Conservation (phyloP, 2,329 filamentous ascomycete genomes). For the Clarireedia monteithiana region DNA sequence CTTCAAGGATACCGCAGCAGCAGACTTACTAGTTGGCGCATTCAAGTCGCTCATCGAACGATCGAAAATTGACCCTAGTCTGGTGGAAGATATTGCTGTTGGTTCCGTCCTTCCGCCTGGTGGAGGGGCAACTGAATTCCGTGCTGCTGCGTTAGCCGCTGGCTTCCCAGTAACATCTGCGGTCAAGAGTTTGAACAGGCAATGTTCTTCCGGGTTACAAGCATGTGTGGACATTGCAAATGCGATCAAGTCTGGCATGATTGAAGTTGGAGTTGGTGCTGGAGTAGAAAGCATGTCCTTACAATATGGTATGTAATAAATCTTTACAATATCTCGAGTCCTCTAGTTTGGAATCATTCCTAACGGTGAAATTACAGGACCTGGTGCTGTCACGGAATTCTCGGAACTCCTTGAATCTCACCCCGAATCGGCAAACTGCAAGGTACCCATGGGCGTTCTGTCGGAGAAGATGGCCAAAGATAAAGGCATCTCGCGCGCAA, state of each 20-base stretch:
- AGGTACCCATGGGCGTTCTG: slow-evolving; percentile 90
- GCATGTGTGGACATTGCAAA: slow-evolving; percentile 92
- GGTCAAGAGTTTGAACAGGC: slow-evolving; percentile 84
- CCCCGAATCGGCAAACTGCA: slow-evolving; percentile 85
- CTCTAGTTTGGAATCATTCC: neutral
- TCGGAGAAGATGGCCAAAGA: slow-evolving; percentile 94
- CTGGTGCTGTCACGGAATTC: slow-evolving; percentile 84
- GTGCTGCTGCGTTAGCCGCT: slow-evolving; percentile 81
- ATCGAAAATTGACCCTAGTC: slow-evolving; percentile 77
- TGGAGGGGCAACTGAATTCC: slow-evolving; percentile 93
- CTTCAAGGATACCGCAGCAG: slow-evolving; percentile 88
- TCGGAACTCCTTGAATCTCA: slow-evolving; percentile 78
- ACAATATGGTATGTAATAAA: slow-evolving; percentile 64
- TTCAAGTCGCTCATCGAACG: slow-evolving; percentile 75
- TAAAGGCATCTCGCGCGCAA: slow-evolving; percentile 58
- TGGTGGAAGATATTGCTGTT: slow-evolving; percentile 89
- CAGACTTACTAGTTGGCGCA: slow-evolving; percentile 78
- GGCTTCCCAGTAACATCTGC: slow-evolving; percentile 81
- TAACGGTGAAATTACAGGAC: slow-evolving; percentile 38
- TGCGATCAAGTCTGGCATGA: slow-evolving; percentile 85
- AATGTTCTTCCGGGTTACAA: slow-evolving; percentile 90
- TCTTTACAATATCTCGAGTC: neutral
- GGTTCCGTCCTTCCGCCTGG: slow-evolving; percentile 88
- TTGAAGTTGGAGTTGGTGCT: slow-evolving; percentile 87
- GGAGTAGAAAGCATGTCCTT: slow-evolving; percentile 94